Evolutionary conservation across 2,329 filamentous ascomycete genomes (phyloP).

Genomic region (Alternaria arborescens): DNA sequence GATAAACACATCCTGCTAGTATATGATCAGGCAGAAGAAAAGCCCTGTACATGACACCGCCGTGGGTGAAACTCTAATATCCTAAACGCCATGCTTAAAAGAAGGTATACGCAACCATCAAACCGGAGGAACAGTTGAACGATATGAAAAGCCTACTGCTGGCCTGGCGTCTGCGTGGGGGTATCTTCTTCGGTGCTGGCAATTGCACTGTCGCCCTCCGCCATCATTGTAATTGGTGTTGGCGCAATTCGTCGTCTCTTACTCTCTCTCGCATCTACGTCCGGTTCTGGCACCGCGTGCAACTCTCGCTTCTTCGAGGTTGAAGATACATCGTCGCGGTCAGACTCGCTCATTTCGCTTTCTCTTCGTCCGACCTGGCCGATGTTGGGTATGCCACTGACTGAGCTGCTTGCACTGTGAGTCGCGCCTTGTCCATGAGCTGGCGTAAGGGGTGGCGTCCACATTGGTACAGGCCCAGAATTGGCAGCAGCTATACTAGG

Average conservation of each 20-base stretch:
- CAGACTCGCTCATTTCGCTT: constrained; percentile 50
- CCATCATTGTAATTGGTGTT: constrained; percentile 50
- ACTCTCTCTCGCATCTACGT: constrained; percentile 45
- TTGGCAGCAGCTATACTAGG: constrained; percentile 79
- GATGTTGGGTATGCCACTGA: constrained; percentile 59
- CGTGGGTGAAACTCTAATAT: constrained; percentile 13
- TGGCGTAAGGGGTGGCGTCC: constrained; percentile 91
- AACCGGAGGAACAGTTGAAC: constrained; percentile 7
- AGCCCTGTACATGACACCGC: constrained; percentile 5
- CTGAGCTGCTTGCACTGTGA: constrained; percentile 65
- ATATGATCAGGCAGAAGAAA: constrained; percentile 5
- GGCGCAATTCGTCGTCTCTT: constrained; percentile 59
- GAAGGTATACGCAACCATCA: constrained; percentile 7
- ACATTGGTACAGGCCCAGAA: constrained; percentile 73
- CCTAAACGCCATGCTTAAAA: constrained; percentile 32
- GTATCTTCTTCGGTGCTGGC: constrained; percentile 45
- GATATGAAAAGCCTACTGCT: constrained; percentile 17
- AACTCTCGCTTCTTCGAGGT: constrained; percentile 48
- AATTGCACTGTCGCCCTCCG: constrained; percentile 38
- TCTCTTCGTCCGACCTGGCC: constrained; percentile 33
- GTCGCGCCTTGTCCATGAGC: constrained; percentile 53
- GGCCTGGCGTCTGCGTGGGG: constrained; percentile 29
- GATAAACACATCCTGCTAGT: background rate
- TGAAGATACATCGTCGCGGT: constrained; percentile 42
- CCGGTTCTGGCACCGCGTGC: constrained; percentile 47